Percentiles rank a stretch among this genome's conserved stretches.
Evolutionary conservation across 345 rosid genomes (phyloP).

Genomic region (Limnanthes douglasii): DNA sequence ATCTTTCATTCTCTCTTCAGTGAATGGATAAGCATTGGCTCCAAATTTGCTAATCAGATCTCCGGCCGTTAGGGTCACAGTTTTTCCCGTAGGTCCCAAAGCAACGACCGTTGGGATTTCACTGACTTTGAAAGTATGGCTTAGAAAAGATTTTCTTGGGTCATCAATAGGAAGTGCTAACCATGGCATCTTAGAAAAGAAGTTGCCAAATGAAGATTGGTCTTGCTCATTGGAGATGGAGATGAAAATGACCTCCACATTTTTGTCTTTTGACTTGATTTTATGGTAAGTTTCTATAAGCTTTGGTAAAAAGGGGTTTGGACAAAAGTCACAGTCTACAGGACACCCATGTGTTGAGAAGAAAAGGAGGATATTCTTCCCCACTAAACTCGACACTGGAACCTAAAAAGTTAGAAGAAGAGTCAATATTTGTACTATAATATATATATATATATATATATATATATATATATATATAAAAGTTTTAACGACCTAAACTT

Average conservation of each 20-base stretch:
- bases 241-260: slow-evolving; percentile 43
- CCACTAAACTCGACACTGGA: slow-evolving; percentile 35
- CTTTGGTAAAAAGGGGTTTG: slow-evolving; percentile 45
- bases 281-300: slow-evolving; percentile 40
- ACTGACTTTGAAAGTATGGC: slow-evolving; percentile 27
- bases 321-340: slow-evolving; percentile 41
- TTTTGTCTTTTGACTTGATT: slow-evolving; percentile 32
- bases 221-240: slow-evolving; percentile 48
- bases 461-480: too few species aligned
- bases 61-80: slow-evolving; percentile 30
- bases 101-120: slow-evolving; percentile 44
- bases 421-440: background rate
- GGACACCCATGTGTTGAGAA: slow-evolving; percentile 70
- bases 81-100: slow-evolving; percentile 35
- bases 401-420: slow-evolving; percentile 19
- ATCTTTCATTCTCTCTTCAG: slow-evolving; percentile 30
- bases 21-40: slow-evolving; percentile 58
- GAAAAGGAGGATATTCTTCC: slow-evolving; percentile 50
- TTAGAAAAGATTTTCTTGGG: slow-evolving; percentile 28
- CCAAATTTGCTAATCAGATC: slow-evolving; percentile 21
- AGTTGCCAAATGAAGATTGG: slow-evolving; percentile 31
- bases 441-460: too few species aligned
- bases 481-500: too few species aligned
- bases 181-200: slow-evolving; percentile 53
- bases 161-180: slow-evolving; percentile 60